Evolutionary conservation across 306 rosid genomes (phyloP).

Genomic region (Delonix regia): DNA sequence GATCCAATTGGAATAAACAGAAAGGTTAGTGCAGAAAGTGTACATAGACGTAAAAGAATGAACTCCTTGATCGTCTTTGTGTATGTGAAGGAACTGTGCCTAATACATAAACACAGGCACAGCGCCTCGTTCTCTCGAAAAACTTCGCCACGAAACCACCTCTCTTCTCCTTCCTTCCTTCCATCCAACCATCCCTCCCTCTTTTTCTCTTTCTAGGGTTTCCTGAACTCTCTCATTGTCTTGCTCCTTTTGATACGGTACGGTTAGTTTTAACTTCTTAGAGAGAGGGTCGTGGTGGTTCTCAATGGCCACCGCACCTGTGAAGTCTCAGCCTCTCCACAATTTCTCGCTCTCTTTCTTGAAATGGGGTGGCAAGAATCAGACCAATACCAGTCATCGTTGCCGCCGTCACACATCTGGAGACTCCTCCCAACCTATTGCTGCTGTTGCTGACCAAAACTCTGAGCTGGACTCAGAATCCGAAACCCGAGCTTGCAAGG

Average conservation of each 20-base stretch:
- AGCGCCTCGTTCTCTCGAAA: constrained; percentile 17
- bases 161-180: background rate
- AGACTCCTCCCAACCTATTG: constrained; percentile 39
- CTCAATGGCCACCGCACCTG: constrained; percentile 85
- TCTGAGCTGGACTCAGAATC: constrained; percentile 38
- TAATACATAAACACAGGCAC: background rate
- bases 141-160: constrained; percentile 10
- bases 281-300: background rate
- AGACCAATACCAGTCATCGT: constrained; percentile 57
- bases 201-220: constrained; percentile 12
- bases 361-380: constrained; percentile 84
- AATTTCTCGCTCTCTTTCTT: constrained; percentile 78
- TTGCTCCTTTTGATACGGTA: background rate
- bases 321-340: constrained; percentile 86
- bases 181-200: background rate
- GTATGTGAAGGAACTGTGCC: background rate
- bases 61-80: background rate
- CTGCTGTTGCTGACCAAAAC: constrained; percentile 8
- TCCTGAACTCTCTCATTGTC: constrained; percentile 10
- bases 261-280: background rate
- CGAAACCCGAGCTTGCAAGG: constrained; percentile 31
- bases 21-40: background rate
- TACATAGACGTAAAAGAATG: background rate
- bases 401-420: constrained; percentile 57
- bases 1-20: background rate